Conservation (phyloP, 345 rosid species). For the Hibiscus tridactylites region DNA sequence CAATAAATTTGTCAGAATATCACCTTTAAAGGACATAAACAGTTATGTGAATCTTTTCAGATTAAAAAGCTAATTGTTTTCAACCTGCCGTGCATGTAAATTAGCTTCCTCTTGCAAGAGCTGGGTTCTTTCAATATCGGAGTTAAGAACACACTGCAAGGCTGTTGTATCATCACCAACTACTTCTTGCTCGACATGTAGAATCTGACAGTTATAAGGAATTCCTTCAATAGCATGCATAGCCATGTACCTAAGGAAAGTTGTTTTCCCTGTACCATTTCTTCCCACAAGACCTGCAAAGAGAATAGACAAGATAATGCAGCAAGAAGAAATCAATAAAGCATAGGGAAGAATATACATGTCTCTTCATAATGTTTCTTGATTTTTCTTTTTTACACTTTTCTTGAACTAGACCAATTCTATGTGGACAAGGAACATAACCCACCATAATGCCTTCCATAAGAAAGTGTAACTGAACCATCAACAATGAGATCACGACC, state of each 20-base stretch:
- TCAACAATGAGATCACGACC: slow-evolving; percentile 97
- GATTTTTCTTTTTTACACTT: background rate
- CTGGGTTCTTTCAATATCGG: slow-evolving; percentile 83
- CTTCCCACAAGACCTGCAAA: slow-evolving; percentile 90
- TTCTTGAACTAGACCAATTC: background rate
- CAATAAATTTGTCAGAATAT: slow-evolving; percentile 19
- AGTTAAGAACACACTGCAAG: slow-evolving; percentile 85
- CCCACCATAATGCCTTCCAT: slow-evolving; percentile 95
- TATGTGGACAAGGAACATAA: slow-evolving; percentile 15
- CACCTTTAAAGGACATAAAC: background rate
- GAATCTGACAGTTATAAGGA: slow-evolving; percentile 88
- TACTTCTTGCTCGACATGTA: slow-evolving; percentile 98
- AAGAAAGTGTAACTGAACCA: slow-evolving; percentile 77
- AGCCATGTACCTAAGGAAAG: slow-evolving; percentile 94
- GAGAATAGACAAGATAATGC: background rate
- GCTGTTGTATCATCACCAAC: slow-evolving; percentile 84
- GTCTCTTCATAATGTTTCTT: background rate
- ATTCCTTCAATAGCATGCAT: slow-evolving; percentile 97
- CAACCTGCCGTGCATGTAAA: slow-evolving; percentile 66
- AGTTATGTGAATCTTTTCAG: background rate
- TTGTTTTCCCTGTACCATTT: slow-evolving; percentile 98
- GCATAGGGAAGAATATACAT: background rate
- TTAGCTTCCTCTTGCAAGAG: slow-evolving; percentile 78
- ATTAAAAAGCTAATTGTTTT: slow-evolving; percentile 12
- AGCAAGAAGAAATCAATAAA: background rate